Percentiles rank a stretch among this genome's conserved stretches.
phyloP scores from a whole-genome alignment of 768 basidiomycete genomes.

The Mycena maculata region DNA sequence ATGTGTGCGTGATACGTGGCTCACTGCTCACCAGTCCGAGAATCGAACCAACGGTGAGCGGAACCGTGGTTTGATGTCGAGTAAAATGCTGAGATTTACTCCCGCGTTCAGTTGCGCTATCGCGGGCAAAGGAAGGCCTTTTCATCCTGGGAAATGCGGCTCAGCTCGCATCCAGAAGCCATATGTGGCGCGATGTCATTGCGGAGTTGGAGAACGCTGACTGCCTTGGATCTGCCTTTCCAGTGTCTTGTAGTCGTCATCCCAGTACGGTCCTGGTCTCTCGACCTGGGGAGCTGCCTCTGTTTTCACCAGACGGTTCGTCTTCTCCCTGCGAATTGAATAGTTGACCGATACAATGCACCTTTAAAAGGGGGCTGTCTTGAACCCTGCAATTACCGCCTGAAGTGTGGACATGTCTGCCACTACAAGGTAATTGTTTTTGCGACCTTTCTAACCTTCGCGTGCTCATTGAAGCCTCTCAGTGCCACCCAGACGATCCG shows the following conservation, averaged over 20 bases:
- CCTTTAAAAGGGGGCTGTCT: constrained; percentile 67
- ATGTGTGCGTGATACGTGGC: neutral
- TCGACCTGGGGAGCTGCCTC: constrained; percentile 62
- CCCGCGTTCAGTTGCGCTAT: constrained; percentile 67
- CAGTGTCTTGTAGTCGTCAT: constrained; percentile 69
- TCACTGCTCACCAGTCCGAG: constrained; percentile 52
- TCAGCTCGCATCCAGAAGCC: constrained; percentile 60
- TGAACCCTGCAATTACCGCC: constrained; percentile 60
- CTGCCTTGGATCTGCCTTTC: constrained; percentile 63
- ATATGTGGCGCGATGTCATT: constrained; percentile 69
- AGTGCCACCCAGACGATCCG: constrained; percentile 74
- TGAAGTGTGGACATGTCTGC: constrained; percentile 75
- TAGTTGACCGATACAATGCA: neutral
- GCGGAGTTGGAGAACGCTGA: constrained; percentile 64
- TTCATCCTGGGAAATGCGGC: constrained; percentile 78
- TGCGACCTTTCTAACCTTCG: neutral
- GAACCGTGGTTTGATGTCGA: neutral
- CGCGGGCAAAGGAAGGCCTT: constrained; percentile 79
- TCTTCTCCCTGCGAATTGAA: neutral
- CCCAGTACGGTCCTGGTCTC: constrained; percentile 55
- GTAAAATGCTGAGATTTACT: constrained; percentile 1
- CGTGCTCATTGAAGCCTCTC: neutral
- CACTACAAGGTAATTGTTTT: constrained; percentile 61
- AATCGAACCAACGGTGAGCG: constrained; percentile 66
- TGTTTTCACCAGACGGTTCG: constrained; percentile 68